Conservation (phyloP, 129 eudicot species). For the Sambucus nigra region DNA sequence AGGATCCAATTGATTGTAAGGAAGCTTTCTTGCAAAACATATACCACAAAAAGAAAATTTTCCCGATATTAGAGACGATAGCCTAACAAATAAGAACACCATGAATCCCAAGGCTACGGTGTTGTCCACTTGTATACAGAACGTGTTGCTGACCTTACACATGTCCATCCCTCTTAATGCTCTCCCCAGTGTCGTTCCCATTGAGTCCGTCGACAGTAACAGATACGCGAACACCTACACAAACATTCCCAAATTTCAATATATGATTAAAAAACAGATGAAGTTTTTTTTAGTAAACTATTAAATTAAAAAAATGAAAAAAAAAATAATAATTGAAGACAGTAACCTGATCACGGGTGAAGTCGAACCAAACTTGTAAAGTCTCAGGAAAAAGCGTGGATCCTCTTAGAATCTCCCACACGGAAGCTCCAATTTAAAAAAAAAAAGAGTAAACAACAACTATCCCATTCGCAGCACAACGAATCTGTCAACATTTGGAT, state of each 20-base stretch:
- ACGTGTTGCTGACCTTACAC: slow-evolving; percentile 41
- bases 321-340: background rate
- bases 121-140: slow-evolving; percentile 59
- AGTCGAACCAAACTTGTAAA: slow-evolving; percentile 76
- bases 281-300: background rate
- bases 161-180: slow-evolving; percentile 36
- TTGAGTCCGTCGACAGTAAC: slow-evolving; percentile 58
- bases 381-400: slow-evolving; percentile 51
- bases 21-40: too few relatives aligned
- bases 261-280: too few relatives aligned
- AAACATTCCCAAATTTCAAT: slow-evolving; percentile 1
- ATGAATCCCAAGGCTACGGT: slow-evolving; percentile 57
- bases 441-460: slow-evolving; percentile 55
- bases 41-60: too few relatives aligned
- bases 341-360: slow-evolving; percentile 71
- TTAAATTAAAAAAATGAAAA: too few relatives aligned
- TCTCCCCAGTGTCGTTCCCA: slow-evolving; percentile 58
- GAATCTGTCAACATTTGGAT: slow-evolving; percentile 23
- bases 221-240: slow-evolving; percentile 62
- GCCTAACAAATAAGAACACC: slow-evolving; percentile 50
- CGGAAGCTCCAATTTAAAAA: slow-evolving; percentile 67
- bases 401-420: slow-evolving; percentile 67
- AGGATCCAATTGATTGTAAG: too few relatives aligned
- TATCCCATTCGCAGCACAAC: slow-evolving; percentile 59
- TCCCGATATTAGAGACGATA: slow-evolving; percentile 61